Percentiles rank a stretch among this genome's conserved stretches.
These are phyloP conservation scores for Vinca minor DNA, from an alignment of 257 asterid species.

Conservation along the genomic window DNA sequence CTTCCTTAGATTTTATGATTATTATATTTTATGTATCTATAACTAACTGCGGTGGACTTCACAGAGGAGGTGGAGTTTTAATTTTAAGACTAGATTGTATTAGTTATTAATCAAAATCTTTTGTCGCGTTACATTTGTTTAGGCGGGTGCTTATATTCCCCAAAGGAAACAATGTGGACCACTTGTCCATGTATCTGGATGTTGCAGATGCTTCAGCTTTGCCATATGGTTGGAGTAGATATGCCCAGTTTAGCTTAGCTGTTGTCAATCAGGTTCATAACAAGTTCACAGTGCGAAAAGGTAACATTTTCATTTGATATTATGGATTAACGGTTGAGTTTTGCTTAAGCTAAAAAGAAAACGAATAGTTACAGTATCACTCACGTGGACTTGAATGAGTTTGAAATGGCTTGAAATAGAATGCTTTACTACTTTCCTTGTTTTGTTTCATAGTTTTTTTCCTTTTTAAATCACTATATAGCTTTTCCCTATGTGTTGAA, in stretches of 20 bases:
- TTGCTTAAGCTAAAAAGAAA: background rate
- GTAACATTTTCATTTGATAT: slow-evolving; percentile 22
- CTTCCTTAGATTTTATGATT: too few relatives aligned
- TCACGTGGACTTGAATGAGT: too few relatives aligned
- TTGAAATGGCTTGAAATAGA: too few relatives aligned
- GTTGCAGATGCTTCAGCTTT: slow-evolving; percentile 60
- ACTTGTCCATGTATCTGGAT: slow-evolving; percentile 75
- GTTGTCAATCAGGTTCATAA: slow-evolving; percentile 55
- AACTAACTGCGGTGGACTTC: slow-evolving; percentile 1
- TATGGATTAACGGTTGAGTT: background rate
- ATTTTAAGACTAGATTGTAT: background rate
- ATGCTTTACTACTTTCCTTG: slow-evolving; percentile 1
- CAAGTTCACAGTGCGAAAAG: slow-evolving; percentile 65
- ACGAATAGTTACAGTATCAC: background rate
- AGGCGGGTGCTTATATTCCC: slow-evolving; percentile 87
- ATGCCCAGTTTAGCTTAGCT: slow-evolving; percentile 74
- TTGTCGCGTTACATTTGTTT: slow-evolving; percentile 20
- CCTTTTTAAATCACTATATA: background rate
- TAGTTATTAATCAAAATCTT: background rate
- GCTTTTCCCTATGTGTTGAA: too few relatives aligned
- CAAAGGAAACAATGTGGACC: slow-evolving; percentile 77
- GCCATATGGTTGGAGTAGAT: slow-evolving; percentile 88
- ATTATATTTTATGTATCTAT: background rate
- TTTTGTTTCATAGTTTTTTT: background rate
- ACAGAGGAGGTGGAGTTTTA: background rate